Percentiles rank a stretch among this genome's conserved stretches.
Evolutionary conservation across 208 protist genomes (phyloP).

Genomic region (Trypanosomatidae sp.): DNA sequence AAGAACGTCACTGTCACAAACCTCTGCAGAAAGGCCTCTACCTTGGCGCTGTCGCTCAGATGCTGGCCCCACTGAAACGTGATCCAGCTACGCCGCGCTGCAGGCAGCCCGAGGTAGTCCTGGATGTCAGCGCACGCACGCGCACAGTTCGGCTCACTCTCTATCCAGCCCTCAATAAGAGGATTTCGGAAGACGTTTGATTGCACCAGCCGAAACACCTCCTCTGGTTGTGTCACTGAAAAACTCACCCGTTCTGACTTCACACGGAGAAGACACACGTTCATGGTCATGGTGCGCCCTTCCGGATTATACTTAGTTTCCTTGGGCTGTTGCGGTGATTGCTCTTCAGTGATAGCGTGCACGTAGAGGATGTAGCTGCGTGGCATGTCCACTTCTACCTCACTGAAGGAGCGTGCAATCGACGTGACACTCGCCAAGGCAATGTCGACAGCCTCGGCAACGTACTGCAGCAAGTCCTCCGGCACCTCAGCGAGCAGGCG

Average conservation of each 20-base stretch:
- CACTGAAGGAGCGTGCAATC: conserved; percentile 46
- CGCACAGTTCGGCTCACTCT: conserved; percentile 46
- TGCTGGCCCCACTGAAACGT: conserved; percentile 77
- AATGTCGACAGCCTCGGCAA: conserved; percentile 76
- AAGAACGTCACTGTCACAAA: conserved; percentile 70
- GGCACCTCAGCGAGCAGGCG: conserved; percentile 52
- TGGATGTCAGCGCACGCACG: conserved; percentile 47
- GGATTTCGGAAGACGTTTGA: conserved; percentile 85
- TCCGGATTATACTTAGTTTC: conserved; percentile 72
- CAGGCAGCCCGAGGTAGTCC: conserved; percentile 34
- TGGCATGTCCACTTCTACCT: conserved; percentile 37
- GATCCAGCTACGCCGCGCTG: conserved; percentile 27
- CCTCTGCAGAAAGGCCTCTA: conserved; percentile 65
- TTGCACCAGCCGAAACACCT: conserved; percentile 68
- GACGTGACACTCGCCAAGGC: conserved; percentile 56
- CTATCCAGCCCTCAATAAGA: conserved; percentile 84
- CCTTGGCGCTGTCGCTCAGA: conserved; percentile 45
- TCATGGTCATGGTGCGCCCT: conserved; percentile 51
- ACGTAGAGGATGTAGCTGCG: conserved; percentile 64
- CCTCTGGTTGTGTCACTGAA: conserved; percentile 44
- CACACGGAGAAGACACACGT: conserved; percentile 54
- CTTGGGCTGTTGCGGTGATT: conserved; percentile 5
- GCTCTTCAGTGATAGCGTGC: conserved; percentile 21
- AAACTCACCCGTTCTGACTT: conserved; percentile 55
- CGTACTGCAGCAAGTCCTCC: conserved; percentile 75